A percentile compares a stretch with the other conserved stretches of the same genome.
phyloP scores from a whole-genome alignment of 345 rosid species.

The Hibiscus mutabilis region DNA sequence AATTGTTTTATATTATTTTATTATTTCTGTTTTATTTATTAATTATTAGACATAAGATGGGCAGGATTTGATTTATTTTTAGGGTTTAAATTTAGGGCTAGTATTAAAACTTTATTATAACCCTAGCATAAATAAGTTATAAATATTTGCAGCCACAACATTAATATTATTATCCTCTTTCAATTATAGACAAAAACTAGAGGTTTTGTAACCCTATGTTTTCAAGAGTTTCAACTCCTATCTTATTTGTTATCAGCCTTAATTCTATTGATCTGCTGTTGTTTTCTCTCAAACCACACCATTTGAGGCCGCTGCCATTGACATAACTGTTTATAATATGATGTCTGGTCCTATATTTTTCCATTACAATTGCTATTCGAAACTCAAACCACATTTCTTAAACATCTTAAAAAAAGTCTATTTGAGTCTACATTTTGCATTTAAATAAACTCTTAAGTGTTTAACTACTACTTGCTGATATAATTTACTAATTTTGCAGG shows the following conservation, averaged over 20 bases:
- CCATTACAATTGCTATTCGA: background rate
- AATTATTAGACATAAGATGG: background rate
- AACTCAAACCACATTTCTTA: background rate
- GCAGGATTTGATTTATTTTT: background rate
- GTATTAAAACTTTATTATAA: background rate
- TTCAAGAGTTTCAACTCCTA: background rate
- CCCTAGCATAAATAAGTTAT: background rate
- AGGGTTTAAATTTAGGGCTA: background rate
- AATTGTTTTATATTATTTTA: background rate
- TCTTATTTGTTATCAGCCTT: background rate
- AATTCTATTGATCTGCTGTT: background rate
- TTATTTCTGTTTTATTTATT: background rate
- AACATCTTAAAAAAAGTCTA: background rate
- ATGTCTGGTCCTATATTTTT: background rate
- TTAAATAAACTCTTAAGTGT: background rate
- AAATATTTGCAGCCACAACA: background rate
- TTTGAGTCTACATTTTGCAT: background rate
- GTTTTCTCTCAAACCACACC: background rate
- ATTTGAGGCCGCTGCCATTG: background rate
- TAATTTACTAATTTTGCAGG: slow-evolving; percentile 34
- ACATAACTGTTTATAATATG: background rate
- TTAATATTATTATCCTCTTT: background rate
- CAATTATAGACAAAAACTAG: background rate
- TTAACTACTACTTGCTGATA: background rate
- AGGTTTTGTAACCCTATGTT: background rate